Percentiles rank a stretch among this genome's conserved stretches.
Conservation (phyloP, 116 monocot genomes). For the Trichopus zeylanicus region DNA sequence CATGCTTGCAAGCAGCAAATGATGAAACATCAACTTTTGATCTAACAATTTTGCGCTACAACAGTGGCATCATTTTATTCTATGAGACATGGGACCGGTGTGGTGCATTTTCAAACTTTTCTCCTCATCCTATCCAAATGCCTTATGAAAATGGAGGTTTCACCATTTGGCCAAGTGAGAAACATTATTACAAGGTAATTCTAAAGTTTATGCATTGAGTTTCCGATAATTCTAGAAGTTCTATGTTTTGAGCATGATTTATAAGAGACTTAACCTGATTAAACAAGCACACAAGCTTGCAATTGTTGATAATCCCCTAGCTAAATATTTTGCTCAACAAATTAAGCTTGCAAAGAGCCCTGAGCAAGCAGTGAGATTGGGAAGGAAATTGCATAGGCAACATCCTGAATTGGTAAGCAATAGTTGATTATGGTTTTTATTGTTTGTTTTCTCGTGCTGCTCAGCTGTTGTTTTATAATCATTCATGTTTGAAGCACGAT, state of each 20-base stretch:
- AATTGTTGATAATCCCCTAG: constrained; percentile 40
- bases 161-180: constrained; percentile 57
- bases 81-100: constrained; percentile 95
- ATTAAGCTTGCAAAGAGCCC: constrained; percentile 80
- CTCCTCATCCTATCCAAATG: constrained; percentile 68
- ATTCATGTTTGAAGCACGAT: too few species aligned
- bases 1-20: constrained; percentile 81
- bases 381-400: constrained; percentile 70
- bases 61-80: constrained; percentile 78
- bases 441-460: not conserved
- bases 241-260: too few species aligned
- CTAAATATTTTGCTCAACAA: constrained; percentile 43
- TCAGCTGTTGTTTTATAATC: too few species aligned
- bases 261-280: too few species aligned
- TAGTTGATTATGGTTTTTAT: not conserved
- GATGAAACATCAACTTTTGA: constrained; percentile 64
- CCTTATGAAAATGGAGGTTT: constrained; percentile 57
- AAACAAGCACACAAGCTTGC: constrained; percentile 76
- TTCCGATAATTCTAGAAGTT: too few species aligned
- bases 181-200: constrained; percentile 91
- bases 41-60: constrained; percentile 63
- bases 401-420: constrained; percentile 65
- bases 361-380: constrained; percentile 79
- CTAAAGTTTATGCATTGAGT: not conserved
- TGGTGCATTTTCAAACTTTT: constrained; percentile 94